Conservation (phyloP, 441 rosid species). For the Erodium moschatum region DNA sequence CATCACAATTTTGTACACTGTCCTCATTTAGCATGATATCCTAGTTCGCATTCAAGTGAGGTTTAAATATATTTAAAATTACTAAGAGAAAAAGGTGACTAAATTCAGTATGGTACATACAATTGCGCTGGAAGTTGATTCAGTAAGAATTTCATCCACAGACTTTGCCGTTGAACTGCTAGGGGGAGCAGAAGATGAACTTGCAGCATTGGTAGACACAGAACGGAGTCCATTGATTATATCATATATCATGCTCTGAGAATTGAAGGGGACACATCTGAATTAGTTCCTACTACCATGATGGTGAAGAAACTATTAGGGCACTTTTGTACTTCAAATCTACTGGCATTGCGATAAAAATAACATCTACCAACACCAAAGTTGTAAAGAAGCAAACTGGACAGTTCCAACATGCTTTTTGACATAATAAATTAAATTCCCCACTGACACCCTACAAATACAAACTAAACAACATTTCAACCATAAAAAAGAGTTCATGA, state of each 20-base stretch:
- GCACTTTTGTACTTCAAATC: background rate
- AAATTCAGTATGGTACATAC: slow-evolving; percentile 19
- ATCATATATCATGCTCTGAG: slow-evolving; percentile 65
- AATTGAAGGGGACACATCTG: slow-evolving; percentile 18
- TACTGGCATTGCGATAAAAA: background rate
- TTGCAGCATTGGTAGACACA: slow-evolving; percentile 51
- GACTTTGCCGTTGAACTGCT: slow-evolving; percentile 47
- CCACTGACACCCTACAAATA: too few relatives aligned
- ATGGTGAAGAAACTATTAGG: too few relatives aligned
- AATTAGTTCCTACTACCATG: slow-evolving; percentile 13
- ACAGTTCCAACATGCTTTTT: too few relatives aligned
- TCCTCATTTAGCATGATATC: slow-evolving; percentile 31
- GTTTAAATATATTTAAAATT: background rate
- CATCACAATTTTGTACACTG: slow-evolving; percentile 31
- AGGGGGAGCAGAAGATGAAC: slow-evolving; percentile 76
- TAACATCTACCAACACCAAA: too few relatives aligned
- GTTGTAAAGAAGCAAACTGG: too few relatives aligned
- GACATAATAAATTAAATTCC: too few relatives aligned
- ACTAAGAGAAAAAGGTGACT: background rate
- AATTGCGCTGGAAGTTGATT: slow-evolving; percentile 36
- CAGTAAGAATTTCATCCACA: slow-evolving; percentile 53
- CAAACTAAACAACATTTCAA: too few relatives aligned
- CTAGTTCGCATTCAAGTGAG: slow-evolving; percentile 31
- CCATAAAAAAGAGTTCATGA: too few relatives aligned
- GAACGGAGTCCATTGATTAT: slow-evolving; percentile 69